Evolutionary conservation across 1,284 basidiomycete species (phyloP), one percentile per base, ranked within the genome.

Genomic region (Boletellus dicymbophilus): DNA sequence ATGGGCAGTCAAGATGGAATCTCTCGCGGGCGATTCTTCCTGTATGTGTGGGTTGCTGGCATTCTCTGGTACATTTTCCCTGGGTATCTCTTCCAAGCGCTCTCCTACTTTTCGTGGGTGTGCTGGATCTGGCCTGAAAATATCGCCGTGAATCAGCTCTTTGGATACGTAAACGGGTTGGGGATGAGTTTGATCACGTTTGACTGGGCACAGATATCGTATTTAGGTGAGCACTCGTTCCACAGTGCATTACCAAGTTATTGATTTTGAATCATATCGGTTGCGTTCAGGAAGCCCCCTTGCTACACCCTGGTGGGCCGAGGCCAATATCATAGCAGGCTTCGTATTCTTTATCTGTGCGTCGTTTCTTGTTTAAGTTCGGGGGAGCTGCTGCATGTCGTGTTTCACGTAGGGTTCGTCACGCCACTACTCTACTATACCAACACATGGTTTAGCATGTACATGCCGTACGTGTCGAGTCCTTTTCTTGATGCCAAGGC

Each of bases 261-360:
- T 42, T n/a, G n/a, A n/a, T n/a, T n/a, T n/a, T n/a, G n/a, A n/a
- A n/a, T n/a, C n/a, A n/a, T n/a, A n/a, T n/a, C n/a, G n/a, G n/a
- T n/a, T 4, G 16, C 45, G 39, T 21, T 62, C 55, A 49, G 75
- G 74, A n/a, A n/a, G n/a, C n/a, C n/a, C n/a, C n/a, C n/a, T n/a
- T n/a, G n/a, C n/a, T n/a, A n/a, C n/a, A n/a, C n/a, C n/a, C n/a
- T n/a, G n/a, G 78, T 80, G 78, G 77, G 75, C 78, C 1, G 68
- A 72, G 47, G 83, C 80, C 43, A 92, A 92, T 66, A 75, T 88
- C 33, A 76, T 82, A 12, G 66, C 72, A 20, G 88, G 85, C 0
- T 90, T 90, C 59, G 64, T 87, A 28, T 51, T 85, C 36, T 79
- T 81, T 61, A 79, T 75, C 58, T 80, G 79, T 70, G 44, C 16